phyloP scores from a whole-genome alignment of 192 early-diverging fungal species.

The Entomortierella beljakovae region DNA sequence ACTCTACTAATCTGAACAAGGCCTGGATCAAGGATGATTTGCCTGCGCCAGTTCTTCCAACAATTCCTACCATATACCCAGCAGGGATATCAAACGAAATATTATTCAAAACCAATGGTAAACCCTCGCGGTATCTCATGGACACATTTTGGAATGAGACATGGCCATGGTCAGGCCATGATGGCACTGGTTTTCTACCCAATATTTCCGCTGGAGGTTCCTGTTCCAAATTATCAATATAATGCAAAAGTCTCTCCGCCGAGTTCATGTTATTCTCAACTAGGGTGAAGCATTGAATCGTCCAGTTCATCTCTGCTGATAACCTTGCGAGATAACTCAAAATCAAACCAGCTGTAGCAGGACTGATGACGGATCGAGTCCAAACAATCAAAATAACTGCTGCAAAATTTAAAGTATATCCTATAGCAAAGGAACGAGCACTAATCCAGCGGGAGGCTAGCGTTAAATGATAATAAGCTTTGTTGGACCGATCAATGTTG shows the following conservation, averaged over 20 bases:
- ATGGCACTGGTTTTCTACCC: constrained; percentile 32
- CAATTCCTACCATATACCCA: constrained; percentile 86
- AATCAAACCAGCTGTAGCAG: constrained; percentile 86
- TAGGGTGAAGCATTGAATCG: constrained; percentile 75
- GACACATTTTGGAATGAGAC: constrained; percentile 77
- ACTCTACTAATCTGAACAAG: constrained; percentile 80
- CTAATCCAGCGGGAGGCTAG: constrained; percentile 30
- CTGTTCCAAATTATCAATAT: constrained; percentile 37
- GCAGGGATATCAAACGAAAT: constrained; percentile 75
- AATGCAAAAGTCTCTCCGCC: constrained; percentile 35
- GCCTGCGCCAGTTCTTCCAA: constrained; percentile 88
- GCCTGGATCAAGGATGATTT: constrained; percentile 85
- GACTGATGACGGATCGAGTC: constrained; percentile 63
- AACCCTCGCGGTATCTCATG: constrained; percentile 78
- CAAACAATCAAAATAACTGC: constrained; percentile 63
- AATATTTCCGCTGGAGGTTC: constrained; percentile 85
- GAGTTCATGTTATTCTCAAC: constrained; percentile 62
- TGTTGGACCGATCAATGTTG: constrained; percentile 34
- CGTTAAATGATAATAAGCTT: not conserved
- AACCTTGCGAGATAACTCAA: constrained; percentile 87
- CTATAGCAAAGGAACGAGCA: constrained; percentile 5
- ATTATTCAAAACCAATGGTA: constrained; percentile 76
- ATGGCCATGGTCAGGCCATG: constrained; percentile 78
- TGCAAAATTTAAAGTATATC: constrained; percentile 25
- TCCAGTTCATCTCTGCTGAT: constrained; percentile 80